phyloP scores from a whole-genome alignment of 495 filamentous ascomycete genomes.

The Penicillium waksmanii region DNA sequence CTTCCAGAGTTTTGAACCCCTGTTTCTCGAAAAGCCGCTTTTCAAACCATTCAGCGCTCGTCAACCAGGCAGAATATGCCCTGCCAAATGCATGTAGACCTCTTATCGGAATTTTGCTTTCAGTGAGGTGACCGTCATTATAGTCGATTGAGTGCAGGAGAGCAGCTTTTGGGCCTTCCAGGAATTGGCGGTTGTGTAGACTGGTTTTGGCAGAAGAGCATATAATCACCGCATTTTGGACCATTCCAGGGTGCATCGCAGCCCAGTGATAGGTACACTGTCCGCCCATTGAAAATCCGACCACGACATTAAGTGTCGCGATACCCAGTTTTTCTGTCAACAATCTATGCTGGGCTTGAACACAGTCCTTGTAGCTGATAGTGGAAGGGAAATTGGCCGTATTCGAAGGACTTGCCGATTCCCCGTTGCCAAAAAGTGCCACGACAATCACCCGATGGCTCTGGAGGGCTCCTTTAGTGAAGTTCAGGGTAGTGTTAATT shows the following conservation, averaged over 20 bases:
- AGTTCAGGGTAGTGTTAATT: constrained; percentile 45
- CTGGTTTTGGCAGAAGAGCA: constrained; percentile 66
- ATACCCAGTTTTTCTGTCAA: constrained; percentile 58
- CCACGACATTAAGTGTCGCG: constrained; percentile 53
- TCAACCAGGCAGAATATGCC: constrained; percentile 70
- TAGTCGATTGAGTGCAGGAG: constrained; percentile 40
- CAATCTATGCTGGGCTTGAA: constrained; percentile 61
- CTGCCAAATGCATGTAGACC: constrained; percentile 65
- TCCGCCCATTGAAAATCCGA: constrained; percentile 70
- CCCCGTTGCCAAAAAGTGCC: constrained; percentile 67
- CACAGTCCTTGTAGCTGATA: constrained; percentile 62
- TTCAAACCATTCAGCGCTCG: constrained; percentile 67
- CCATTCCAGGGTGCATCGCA: constrained; percentile 62
- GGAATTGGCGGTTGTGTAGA: constrained; percentile 67
- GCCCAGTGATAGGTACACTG: constrained; percentile 67
- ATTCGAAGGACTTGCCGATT: constrained; percentile 66
- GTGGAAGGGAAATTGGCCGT: constrained; percentile 57
- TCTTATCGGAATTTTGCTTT: constrained; percentile 24
- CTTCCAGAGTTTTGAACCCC: constrained; percentile 58
- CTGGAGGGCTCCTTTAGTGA: constrained; percentile 52
- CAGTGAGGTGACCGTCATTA: constrained; percentile 43
- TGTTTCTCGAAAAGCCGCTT: constrained; percentile 56
- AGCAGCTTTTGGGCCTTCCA: constrained; percentile 66
- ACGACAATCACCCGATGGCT: constrained; percentile 62
- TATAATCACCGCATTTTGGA: constrained; percentile 61